Percentiles rank a stretch among this genome's conserved stretches.
Conservation (phyloP, 75 land plant genomes). For the Cryptomeria japonica region DNA sequence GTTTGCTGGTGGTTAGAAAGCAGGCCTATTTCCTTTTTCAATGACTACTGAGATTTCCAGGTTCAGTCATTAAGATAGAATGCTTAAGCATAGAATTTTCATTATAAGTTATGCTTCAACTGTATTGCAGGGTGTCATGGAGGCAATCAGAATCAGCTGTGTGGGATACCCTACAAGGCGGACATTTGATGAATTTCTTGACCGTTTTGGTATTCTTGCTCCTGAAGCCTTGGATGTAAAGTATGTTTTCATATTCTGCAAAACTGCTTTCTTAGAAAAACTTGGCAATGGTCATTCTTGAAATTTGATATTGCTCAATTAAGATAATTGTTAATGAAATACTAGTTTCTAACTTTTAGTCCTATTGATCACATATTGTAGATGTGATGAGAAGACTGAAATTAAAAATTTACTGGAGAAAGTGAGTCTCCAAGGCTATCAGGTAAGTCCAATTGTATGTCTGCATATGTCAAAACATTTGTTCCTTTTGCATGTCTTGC, state of each 20-base stretch:
- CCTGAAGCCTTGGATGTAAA: slow-evolving; percentile 82
- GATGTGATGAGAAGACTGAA: slow-evolving; percentile 82
- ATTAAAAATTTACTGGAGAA: slow-evolving; percentile 70
- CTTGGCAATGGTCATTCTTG: slow-evolving; percentile 1
- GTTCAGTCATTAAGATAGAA: neutral
- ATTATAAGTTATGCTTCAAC: neutral
- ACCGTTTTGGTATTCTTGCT: slow-evolving; percentile 92
- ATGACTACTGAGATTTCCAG: neutral
- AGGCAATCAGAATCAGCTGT: slow-evolving; percentile 97
- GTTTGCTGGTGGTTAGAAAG: neutral
- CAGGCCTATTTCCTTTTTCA: neutral
- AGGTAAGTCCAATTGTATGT: slow-evolving; percentile 51
- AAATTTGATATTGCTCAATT: neutral
- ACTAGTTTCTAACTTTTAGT: neutral
- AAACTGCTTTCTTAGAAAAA: neutral
- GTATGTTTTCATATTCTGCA: slow-evolving; percentile 25
- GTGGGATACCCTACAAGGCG: slow-evolving; percentile 95
- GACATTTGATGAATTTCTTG: slow-evolving; percentile 86
- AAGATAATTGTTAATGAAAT: neutral
- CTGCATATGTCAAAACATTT: neutral
- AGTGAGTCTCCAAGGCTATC: slow-evolving; percentile 76
- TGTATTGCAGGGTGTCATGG: slow-evolving; percentile 84
- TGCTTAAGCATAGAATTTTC: neutral
- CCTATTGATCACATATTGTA: slow-evolving; percentile 21
- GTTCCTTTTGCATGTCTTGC: no score